Evolutionary conservation across 352 stramenopile genomes (phyloP).

Genomic region (Globisporangium canariense): DNA sequence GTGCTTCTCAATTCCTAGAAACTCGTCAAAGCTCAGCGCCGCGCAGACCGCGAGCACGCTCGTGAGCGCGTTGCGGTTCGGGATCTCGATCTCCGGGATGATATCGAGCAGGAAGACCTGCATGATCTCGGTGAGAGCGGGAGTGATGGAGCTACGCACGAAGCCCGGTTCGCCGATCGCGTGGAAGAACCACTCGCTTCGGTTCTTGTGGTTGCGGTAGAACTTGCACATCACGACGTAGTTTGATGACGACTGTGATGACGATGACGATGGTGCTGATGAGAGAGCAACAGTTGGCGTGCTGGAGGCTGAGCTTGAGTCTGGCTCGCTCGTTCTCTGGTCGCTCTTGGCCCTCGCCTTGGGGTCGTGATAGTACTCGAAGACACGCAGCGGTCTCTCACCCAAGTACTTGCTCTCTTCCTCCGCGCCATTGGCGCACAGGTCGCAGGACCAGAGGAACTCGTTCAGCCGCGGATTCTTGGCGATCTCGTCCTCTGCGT

Average conservation of each 20-base stretch:
- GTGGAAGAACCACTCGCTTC: slow-evolving; percentile 42
- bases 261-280: too few relatives aligned
- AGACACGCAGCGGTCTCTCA: slow-evolving; percentile 20
- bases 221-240: slow-evolving; percentile 54
- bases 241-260: slow-evolving; percentile 26
- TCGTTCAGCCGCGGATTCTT: slow-evolving; percentile 35
- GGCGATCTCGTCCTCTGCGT: slow-evolving; percentile 50
- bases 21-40: slow-evolving; percentile 53
- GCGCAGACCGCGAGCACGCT: slow-evolving; percentile 59
- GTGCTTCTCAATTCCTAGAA: slow-evolving; percentile 48
- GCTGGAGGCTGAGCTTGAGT: not conserved
- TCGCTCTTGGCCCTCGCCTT: slow-evolving; percentile 15
- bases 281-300: not conserved
- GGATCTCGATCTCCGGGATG: slow-evolving; percentile 68
- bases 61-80: slow-evolving; percentile 55
- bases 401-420: slow-evolving; percentile 17
- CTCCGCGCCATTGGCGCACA: slow-evolving; percentile 10
- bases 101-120: slow-evolving; percentile 63
- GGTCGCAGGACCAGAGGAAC: slow-evolving; percentile 43
- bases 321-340: not conserved
- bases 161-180: slow-evolving; percentile 26
- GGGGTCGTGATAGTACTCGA: slow-evolving; percentile 26
- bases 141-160: slow-evolving; percentile 43
- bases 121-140: slow-evolving; percentile 42
- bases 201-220: slow-evolving; percentile 33